Evolutionary conservation across 352 stramenopile species (phyloP), one percentile per base, ranked within the genome.

Genomic region (Phytophthora constricta): DNA sequence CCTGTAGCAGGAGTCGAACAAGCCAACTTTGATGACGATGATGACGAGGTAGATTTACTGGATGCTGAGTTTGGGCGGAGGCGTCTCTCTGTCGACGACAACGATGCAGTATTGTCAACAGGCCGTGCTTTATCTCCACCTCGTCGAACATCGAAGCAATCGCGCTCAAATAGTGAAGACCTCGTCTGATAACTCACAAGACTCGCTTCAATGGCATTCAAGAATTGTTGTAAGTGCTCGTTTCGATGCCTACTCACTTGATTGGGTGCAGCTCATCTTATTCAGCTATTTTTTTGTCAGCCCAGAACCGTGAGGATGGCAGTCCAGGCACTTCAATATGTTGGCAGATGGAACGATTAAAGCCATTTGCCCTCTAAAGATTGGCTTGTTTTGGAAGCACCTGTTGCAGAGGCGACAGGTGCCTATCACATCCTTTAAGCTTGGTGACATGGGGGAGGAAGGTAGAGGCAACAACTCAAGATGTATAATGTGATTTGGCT

Each of bases 21-120:
- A 39, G 22, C 52, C 8, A 48, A 54, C 16, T 62, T 67, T 37
- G 26, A 71, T 10, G 46, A 71, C 23, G 48, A 64, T 17, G 58
- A 54, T 2, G 57, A 73, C 33, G 61, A 74, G 16, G 43, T 52
- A 16, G 56, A 63, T 51, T 10, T 56, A 19, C 3, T 66, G 20
- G 70, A 72, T 52, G 59, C 55, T 14, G 65, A 74, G 20, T 74
- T 41, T 14, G 70, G 65, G 2, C 46, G 66, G 13, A 58, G 28
- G 5, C 26, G 39, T 10, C 17, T 41, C 2, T 31, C 9, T n/a
- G 2, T 20, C 8, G 33, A 51, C 26, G 58, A 58, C 11, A 54
- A 62, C n/a, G 54, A 72, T 17, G 53, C 28, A 34, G 26, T 46
- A 16, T 26, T 55, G 34, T 41, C 50, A 22, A 66, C 46, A 8